Percentiles rank a stretch among this genome's conserved stretches.
phyloP scores from a whole-genome alignment of 2,329 filamentous ascomycete genomes.

The Cytospora mali region DNA sequence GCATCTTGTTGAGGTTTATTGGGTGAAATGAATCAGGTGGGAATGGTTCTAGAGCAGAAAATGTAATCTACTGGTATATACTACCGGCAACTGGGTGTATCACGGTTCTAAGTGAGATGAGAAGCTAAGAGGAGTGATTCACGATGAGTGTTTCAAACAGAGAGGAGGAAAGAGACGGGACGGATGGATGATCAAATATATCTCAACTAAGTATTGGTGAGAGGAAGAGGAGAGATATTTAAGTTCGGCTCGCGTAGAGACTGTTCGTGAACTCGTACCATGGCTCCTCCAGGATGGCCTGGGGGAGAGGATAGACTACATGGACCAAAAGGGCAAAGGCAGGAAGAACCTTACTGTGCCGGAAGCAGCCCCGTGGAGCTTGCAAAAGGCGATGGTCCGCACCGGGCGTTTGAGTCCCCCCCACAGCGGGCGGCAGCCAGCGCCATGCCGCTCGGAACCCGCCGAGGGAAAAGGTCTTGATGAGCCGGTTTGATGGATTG shows the following conservation, averaged over 20 bases:
- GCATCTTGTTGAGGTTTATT: conserved; percentile 46
- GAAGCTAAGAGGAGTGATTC: neutral
- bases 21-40: neutral
- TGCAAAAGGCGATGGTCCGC: neutral
- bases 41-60: conserved; percentile 5
- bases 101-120: neutral
- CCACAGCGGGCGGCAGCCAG: conserved; percentile 23
- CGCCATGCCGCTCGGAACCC: conserved; percentile 21
- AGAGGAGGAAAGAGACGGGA: neutral
- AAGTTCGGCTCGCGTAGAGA: neutral
- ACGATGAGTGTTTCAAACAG: neutral
- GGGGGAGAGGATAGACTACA: conserved; percentile 3
- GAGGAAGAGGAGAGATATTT: conserved; percentile 4
- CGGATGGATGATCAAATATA: neutral
- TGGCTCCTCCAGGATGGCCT: neutral
- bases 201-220: neutral
- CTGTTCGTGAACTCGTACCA: neutral
- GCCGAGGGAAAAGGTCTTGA: conserved; percentile 3
- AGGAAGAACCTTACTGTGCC: conserved; percentile 12
- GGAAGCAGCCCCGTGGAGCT: conserved; percentile 1
- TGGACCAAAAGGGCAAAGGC: conserved; percentile 8
- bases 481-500: neutral
- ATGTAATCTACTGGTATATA: too few species aligned
- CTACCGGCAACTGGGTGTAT: neutral
- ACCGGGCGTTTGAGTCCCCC: conserved; percentile 6